Base-by-base conservation (phyloP, 805 yeast genomes). In the Zygoascus ofunaensis region DNA sequence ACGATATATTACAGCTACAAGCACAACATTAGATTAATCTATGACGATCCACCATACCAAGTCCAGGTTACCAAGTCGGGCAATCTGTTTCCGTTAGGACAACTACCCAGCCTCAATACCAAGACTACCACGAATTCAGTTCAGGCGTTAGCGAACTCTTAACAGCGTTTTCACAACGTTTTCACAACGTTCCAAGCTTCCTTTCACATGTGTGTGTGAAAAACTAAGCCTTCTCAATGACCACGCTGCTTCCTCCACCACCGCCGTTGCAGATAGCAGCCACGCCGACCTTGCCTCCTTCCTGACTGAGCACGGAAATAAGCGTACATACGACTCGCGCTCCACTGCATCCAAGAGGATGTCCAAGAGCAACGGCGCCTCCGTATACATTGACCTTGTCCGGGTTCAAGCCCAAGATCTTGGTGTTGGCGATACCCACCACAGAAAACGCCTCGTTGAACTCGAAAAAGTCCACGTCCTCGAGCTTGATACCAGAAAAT, bases 191-290 rank as follows among this genome's bases (percentile, higher is more conserved):
- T n/a, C n/a, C n/a, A n/a, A n/a, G n/a, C n/a, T n/a, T n/a, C n/a
- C n/a, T n/a, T n/a, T n/a, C n/a, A n/a, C n/a, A n/a, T n/a, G n/a
- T n/a, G n/a, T n/a, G n/a, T n/a, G n/a, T n/a, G n/a, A n/a, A n/a
- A n/a, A n/a, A n/a, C n/a, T 64, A 74, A 37, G 78, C 59, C 57
- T 72, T 78, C 71, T 89, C 95, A 57, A 92, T 76, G 49, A 92
- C 86, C 58, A 92, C 72, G 21, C 97, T 81, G 45, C 95, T 82
- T 41, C 97, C 97, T 63, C 98, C 99, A 64, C 99, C 99, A 60
- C 99, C 99, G 72, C 99, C 98, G 66, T 92, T 92, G 76, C 98
- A 92, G 62, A 92, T 82, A 64, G 87, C 96, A 58, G 96, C 97
- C 54, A 79, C 87, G 64, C 99, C 99, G 55, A 80, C 65, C 70